Conservation (phyloP, 2,329 filamentous ascomycete genomes). For the Paracorniculantispora psalliotae region DNA sequence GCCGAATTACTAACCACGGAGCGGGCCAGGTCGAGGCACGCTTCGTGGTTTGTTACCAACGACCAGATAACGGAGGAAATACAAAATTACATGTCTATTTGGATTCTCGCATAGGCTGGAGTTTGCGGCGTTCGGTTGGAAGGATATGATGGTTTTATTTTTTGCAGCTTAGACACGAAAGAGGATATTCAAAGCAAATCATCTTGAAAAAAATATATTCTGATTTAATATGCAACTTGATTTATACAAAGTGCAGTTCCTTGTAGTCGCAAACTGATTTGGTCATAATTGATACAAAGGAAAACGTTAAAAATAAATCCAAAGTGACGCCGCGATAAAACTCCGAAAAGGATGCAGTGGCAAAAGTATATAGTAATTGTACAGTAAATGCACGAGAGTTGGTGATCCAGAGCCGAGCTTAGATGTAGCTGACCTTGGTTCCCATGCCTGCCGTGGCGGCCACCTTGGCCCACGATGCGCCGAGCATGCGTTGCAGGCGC, state of each 20-base stretch:
- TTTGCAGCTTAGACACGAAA: not conserved
- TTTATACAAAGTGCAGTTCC: not conserved
- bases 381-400: slow-evolving; percentile 18
- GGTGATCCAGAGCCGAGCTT: slow-evolving; percentile 21
- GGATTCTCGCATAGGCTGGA: slow-evolving; percentile 5
- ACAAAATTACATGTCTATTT: not conserved
- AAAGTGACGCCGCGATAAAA: slow-evolving; percentile 1
- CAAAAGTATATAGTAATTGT: slow-evolving; percentile 17
- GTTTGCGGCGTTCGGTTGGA: slow-evolving; percentile 12
- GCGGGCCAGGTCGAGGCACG: slow-evolving; percentile 45
- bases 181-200: not conserved
- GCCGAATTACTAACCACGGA: slow-evolving; percentile 46
- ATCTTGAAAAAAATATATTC: slow-evolving; percentile 1
- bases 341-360: slow-evolving; percentile 15
- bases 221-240: slow-evolving; percentile 6
- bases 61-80: slow-evolving; percentile 11
- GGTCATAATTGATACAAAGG: slow-evolving; percentile 15
- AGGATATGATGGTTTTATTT: not conserved
- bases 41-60: not conserved
- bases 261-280: slow-evolving; percentile 1
- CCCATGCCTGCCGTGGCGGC: slow-evolving; percentile 89
- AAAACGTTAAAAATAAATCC: slow-evolving; percentile 9
- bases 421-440: slow-evolving; percentile 96
- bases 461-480: slow-evolving; percentile 73
- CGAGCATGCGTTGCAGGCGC: slow-evolving; percentile 63